These are phyloP conservation scores for Protea cynaroides DNA, from an alignment of 164 flowering plant species.

Conservation along the genomic window DNA sequence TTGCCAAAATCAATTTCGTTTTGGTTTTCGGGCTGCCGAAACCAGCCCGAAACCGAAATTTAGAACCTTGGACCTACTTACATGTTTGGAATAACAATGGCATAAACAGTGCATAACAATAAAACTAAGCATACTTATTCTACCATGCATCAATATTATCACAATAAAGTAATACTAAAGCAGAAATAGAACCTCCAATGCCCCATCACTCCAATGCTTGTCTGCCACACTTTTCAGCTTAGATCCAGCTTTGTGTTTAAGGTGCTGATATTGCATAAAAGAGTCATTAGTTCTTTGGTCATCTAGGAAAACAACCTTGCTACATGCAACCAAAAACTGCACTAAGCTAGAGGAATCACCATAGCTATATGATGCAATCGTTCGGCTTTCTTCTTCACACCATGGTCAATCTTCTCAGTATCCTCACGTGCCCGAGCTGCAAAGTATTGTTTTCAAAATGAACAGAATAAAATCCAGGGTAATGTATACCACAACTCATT, in stretches of 20 bases:
- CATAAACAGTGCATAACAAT: neutral
- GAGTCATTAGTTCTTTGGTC: neutral
- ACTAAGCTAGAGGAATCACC: conserved; percentile 28
- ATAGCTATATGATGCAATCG: conserved; percentile 68
- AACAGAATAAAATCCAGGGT: neutral
- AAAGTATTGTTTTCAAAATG: conserved; percentile 6
- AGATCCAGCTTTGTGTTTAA: conserved; percentile 72
- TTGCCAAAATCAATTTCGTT: too few species aligned
- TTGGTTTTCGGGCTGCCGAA: too few species aligned
- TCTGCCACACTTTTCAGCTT: conserved; percentile 79
- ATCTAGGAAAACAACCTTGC: neutral
- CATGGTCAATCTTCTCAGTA: conserved; percentile 77
- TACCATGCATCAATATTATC: conserved; percentile 1
- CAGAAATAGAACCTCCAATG: conserved; percentile 59
- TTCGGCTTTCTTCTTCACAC: conserved; percentile 83
- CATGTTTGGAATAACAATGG: neutral
- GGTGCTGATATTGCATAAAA: conserved; percentile 33
- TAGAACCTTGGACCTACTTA: neutral
- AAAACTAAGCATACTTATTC: neutral
- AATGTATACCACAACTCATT: neutral
- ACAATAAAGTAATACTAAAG: neutral
- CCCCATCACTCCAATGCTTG: conserved; percentile 96
- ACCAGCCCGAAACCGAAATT: too few species aligned
- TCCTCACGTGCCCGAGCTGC: conserved; percentile 93
- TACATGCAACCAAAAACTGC: neutral